Evolutionary conservation across 176 grass and related monocot species (phyloP).

Genomic region (Themeda triandra): DNA sequence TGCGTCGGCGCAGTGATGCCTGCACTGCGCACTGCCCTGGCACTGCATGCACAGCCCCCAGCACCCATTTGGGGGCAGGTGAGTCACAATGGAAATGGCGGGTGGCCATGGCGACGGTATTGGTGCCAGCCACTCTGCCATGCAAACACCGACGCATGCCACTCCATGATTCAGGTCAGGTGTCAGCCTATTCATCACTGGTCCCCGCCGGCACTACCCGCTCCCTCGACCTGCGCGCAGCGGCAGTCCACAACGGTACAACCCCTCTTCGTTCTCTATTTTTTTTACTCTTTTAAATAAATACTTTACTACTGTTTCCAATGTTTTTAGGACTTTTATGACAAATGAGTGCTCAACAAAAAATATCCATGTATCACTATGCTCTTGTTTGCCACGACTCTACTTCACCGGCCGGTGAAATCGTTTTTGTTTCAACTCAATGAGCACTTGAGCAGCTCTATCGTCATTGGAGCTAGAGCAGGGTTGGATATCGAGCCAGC

Average conservation of each 20-base stretch:
- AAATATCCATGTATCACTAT: too few relatives aligned
- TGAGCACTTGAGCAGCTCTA: too few relatives aligned
- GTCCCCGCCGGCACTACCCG: not conserved
- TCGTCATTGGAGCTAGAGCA: too few relatives aligned
- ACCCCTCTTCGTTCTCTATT: not conserved
- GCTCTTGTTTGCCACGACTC: too few relatives aligned
- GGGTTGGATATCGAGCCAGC: too few relatives aligned
- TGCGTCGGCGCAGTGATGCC: constrained; percentile 17
- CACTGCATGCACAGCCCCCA: not conserved
- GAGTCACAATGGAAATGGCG: not conserved
- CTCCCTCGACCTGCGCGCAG: not conserved
- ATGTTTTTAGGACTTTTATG: too few relatives aligned
- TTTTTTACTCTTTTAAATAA: not conserved
- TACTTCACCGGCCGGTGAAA: too few relatives aligned
- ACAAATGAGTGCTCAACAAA: too few relatives aligned
- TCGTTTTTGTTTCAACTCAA: too few relatives aligned
- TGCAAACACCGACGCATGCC: not conserved
- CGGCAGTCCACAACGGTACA: not conserved
- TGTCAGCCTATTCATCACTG: constrained; percentile 14
- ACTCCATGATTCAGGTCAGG: constrained; percentile 2
- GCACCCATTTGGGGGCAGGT: not conserved
- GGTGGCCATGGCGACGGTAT: not conserved
- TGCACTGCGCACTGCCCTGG: not conserved
- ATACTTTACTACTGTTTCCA: too few relatives aligned
- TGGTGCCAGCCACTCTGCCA: not conserved